phyloP scores from a whole-genome alignment of 495 filamentous ascomycete genomes.

The Aspergillus hancockii region DNA sequence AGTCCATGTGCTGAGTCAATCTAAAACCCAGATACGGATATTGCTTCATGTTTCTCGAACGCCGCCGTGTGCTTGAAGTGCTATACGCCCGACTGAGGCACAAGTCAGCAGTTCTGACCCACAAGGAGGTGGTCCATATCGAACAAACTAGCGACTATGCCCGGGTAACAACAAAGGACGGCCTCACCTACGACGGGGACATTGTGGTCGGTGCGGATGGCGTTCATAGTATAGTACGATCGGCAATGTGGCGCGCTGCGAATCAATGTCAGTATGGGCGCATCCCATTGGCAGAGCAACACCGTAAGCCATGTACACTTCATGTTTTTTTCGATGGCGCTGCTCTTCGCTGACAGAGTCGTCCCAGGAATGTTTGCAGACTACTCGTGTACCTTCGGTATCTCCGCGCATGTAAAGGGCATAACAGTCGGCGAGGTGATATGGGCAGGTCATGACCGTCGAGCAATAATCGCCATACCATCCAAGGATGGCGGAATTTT shows the following conservation, averaged over 20 bases:
- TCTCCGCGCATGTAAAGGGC: conserved; percentile 14
- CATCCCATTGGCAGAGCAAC: conserved; percentile 20
- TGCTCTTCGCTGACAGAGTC: conserved; percentile 5
- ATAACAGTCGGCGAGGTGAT: conserved; percentile 20
- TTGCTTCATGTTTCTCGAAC: conserved; percentile 30
- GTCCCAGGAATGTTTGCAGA: conserved; percentile 13
- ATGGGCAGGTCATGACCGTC: conserved; percentile 9
- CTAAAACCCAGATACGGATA: conserved; percentile 18
- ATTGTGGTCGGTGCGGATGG: conserved; percentile 52
- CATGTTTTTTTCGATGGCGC: conserved; percentile 3
- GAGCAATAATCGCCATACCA: conserved; percentile 15
- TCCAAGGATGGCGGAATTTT: conserved; percentile 20
- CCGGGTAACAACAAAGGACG: conserved; percentile 13
- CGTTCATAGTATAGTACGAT: conserved; percentile 43
- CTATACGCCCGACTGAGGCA: conserved; percentile 22
- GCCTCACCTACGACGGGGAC: conserved; percentile 30
- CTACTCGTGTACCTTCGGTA: conserved; percentile 25
- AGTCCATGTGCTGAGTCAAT: not conserved
- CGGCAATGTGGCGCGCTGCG: conserved; percentile 34
- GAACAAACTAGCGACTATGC: not conserved
- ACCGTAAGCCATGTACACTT: conserved; percentile 11
- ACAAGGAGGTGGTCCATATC: conserved; percentile 19
- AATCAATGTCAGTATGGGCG: conserved; percentile 28
- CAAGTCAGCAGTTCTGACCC: conserved; percentile 11
- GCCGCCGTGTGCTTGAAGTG: conserved; percentile 29